Evolutionary conservation across 345 rosid species (phyloP).

Genomic region (Boechera retrofracta): DNA sequence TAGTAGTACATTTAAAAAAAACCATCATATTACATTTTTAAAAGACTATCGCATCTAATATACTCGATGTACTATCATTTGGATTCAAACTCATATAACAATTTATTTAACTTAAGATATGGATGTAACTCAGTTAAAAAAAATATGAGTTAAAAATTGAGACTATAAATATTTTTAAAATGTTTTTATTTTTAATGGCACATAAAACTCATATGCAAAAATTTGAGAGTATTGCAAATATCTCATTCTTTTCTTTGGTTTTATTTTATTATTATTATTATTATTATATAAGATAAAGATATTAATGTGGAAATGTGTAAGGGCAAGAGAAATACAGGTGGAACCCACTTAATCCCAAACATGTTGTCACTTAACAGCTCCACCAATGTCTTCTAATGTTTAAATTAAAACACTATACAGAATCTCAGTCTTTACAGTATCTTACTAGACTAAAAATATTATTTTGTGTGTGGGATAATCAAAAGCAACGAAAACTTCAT

Average conservation of each 20-base stretch:
- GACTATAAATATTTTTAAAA: too few species aligned
- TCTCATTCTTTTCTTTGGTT: not conserved
- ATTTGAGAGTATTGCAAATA: too few species aligned
- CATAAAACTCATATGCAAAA: too few species aligned
- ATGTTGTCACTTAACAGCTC: constrained; percentile 25
- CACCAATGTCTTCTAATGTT: not conserved
- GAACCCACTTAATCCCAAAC: constrained; percentile 44
- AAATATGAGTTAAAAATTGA: too few species aligned
- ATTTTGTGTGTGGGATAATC: constrained; percentile 25
- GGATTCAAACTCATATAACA: not conserved
- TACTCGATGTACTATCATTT: not conserved
- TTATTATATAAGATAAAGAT: constrained; percentile 1
- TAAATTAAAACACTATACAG: constrained; percentile 4
- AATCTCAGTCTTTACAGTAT: constrained; percentile 5
- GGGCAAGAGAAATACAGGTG: constrained; percentile 40
- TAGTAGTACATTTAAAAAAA: too few species aligned
- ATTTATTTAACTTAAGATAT: too few species aligned
- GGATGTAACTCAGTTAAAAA: too few species aligned
- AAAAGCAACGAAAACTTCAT: constrained; percentile 35
- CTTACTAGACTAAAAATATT: not conserved
- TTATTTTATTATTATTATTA: not conserved
- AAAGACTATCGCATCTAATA: too few species aligned
- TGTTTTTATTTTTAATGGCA: too few species aligned
- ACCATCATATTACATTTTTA: too few species aligned
- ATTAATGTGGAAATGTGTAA: constrained; percentile 7